A percentile compares a stretch with the other conserved stretches of the same genome.
phyloP scores from a whole-genome alignment of 352 stramenopile genomes.

The Phytophthora quininea region DNA sequence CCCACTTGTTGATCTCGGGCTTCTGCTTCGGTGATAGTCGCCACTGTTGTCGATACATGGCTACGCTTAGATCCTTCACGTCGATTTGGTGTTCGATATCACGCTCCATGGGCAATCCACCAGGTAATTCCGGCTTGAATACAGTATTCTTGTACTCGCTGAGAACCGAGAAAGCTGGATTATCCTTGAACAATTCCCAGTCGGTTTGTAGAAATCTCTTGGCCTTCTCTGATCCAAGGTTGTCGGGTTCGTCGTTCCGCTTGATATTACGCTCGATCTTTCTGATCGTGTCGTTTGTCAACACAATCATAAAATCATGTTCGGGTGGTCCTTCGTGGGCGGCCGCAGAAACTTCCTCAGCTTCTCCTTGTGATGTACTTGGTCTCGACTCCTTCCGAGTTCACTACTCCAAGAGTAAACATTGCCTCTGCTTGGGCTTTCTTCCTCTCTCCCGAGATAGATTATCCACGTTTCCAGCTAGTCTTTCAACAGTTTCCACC shows the following conservation, averaged over 20 bases:
- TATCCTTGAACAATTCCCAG: slow-evolving; percentile 8
- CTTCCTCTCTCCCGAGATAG: slow-evolving; percentile 22
- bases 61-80: slow-evolving; percentile 3
- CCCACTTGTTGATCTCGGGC: background rate
- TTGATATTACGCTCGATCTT: slow-evolving; percentile 5
- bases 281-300: slow-evolving; percentile 19
- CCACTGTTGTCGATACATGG: slow-evolving; percentile 12
- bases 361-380: slow-evolving; percentile 30
- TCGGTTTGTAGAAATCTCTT: slow-evolving; percentile 13
- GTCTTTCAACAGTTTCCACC: slow-evolving; percentile 12
- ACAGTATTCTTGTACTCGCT: slow-evolving; percentile 4
- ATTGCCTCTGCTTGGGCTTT: slow-evolving; percentile 13
- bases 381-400: slow-evolving; percentile 12
- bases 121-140: slow-evolving; percentile 7
- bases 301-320: slow-evolving; percentile 25
- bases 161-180: slow-evolving; percentile 7
- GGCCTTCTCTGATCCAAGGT: slow-evolving; percentile 16
- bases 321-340: slow-evolving; percentile 7
- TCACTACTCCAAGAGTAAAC: slow-evolving; percentile 3
- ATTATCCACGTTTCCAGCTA: slow-evolving; percentile 6
- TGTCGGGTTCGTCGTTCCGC: slow-evolving; percentile 8
- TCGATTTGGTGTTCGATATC: slow-evolving; percentile 12
- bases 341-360: slow-evolving; percentile 21
- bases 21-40: slow-evolving; percentile 12
- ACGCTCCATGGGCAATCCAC: slow-evolving; percentile 8